Evolutionary conservation across 192 early-diverging fungal genomes (phyloP).

Genomic region (Entophlyctis luteolus): DNA sequence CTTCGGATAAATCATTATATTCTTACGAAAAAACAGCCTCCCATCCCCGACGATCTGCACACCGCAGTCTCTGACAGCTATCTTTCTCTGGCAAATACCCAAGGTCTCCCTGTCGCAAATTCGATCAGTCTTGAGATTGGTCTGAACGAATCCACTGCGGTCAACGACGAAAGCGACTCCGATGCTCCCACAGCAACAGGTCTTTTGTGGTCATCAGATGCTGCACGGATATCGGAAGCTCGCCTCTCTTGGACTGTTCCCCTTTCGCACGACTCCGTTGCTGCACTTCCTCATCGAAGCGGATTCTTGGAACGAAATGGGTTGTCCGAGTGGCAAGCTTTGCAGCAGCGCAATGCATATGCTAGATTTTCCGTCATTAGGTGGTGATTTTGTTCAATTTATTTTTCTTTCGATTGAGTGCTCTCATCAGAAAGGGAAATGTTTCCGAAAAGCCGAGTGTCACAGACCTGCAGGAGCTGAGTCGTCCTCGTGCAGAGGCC

Average conservation of each 20-base stretch:
- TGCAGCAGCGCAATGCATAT: neutral
- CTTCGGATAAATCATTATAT: neutral
- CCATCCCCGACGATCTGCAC: neutral
- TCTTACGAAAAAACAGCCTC: neutral
- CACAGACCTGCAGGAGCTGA: too few relatives aligned
- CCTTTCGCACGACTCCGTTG: neutral
- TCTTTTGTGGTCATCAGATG: conserved; percentile 1
- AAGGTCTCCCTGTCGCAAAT: neutral
- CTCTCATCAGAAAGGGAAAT: neutral
- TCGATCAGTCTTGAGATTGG: neutral
- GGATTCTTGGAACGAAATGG: neutral
- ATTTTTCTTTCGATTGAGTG: neutral
- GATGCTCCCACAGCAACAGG: neutral
- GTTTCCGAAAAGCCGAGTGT: neutral
- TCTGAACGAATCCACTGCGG: neutral
- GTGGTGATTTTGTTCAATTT: neutral
- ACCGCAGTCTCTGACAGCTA: neutral
- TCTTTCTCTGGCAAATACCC: neutral
- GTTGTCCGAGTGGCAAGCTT: neutral
- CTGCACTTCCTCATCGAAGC: neutral
- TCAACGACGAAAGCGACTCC: neutral
- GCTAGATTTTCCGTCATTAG: neutral
- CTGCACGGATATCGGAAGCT: neutral
- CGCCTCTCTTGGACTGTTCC: conserved; percentile 10
- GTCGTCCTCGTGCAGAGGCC: too few relatives aligned